phyloP scores from a whole-genome alignment of 305 asterid species.

The Vinca major region DNA sequence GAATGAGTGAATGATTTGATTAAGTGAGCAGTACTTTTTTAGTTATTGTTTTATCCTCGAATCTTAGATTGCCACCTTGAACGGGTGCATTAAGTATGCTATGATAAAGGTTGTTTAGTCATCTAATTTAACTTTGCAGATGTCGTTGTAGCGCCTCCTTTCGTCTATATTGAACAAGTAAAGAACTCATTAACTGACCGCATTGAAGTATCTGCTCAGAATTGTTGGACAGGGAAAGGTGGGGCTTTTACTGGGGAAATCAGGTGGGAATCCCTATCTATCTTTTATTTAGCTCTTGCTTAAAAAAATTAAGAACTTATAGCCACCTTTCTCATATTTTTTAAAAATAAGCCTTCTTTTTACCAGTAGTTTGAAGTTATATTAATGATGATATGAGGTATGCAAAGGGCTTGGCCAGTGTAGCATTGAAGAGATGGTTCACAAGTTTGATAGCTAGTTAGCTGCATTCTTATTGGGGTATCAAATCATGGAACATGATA shows the following conservation, averaged over 20 bases:
- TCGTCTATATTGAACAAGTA: conserved; percentile 80
- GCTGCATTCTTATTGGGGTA: background rate
- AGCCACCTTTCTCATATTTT: background rate
- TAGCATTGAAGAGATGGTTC: background rate
- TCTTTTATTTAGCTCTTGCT: background rate
- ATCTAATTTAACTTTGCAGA: conserved; percentile 30
- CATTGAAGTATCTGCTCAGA: conserved; percentile 73
- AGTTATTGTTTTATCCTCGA: background rate
- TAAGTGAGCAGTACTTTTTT: background rate
- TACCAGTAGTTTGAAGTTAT: background rate
- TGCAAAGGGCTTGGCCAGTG: background rate
- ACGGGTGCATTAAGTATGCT: too few species aligned
- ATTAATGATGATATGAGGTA: background rate
- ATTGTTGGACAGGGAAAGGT: conserved; percentile 90
- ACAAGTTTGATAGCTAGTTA: background rate
- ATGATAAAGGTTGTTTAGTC: background rate
- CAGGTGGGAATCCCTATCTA: conserved; percentile 36
- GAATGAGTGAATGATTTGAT: background rate
- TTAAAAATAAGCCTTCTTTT: background rate
- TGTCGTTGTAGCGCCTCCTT: conserved; percentile 89
- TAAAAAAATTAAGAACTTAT: background rate
- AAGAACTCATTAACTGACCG: conserved; percentile 55
- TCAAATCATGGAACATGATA: background rate
- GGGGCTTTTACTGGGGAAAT: conserved; percentile 97
- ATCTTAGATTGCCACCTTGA: too few species aligned